phyloP scores from a whole-genome alignment of 2,329 filamentous ascomycete species.

The Arthrobotrys sphaeroides region DNA sequence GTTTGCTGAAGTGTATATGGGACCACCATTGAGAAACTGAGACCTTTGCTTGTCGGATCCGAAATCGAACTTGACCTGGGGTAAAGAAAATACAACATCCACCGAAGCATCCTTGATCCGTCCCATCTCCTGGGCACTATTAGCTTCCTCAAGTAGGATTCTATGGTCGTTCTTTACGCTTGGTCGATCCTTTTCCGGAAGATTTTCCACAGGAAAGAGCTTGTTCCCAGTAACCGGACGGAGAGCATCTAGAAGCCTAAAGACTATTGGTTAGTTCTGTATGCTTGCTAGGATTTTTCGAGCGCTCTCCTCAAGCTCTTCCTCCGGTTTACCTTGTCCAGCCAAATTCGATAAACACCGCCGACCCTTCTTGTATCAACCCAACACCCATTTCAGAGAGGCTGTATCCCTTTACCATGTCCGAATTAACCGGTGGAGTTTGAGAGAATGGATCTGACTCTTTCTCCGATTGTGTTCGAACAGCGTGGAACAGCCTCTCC shows the following conservation, averaged over 20 bases:
- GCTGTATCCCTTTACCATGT: conserved; percentile 33
- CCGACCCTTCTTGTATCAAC: conserved; percentile 50
- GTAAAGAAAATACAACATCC: conserved; percentile 38
- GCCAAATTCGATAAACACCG: conserved; percentile 41
- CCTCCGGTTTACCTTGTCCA: conserved; percentile 47
- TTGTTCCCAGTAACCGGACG: conserved; percentile 3
- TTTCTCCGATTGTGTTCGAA: conserved; percentile 28
- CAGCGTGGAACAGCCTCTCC: conserved; percentile 38
- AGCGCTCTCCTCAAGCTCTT: too few relatives aligned
- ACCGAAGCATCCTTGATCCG: conserved; percentile 33
- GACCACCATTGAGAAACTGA: conserved; percentile 8
- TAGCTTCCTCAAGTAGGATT: conserved; percentile 9
- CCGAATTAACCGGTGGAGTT: conserved; percentile 34
- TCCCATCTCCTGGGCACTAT: background rate
- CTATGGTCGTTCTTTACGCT: conserved; percentile 24
- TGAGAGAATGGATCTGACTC: conserved; percentile 31
- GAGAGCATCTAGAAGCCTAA: conserved; percentile 33
- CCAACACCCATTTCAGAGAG: conserved; percentile 49
- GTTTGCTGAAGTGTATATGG: conserved; percentile 24
- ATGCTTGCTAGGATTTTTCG: too few relatives aligned
- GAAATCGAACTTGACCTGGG: conserved; percentile 47
- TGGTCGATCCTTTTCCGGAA: conserved; percentile 12
- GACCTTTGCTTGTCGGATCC: background rate
- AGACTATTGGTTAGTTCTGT: background rate
- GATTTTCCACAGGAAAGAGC: conserved; percentile 5